Evolutionary conservation across 371 early-diverging fungal genomes (phyloP), one percentile per base, ranked within the genome.

Genomic region (Parasitella parasitica): DNA sequence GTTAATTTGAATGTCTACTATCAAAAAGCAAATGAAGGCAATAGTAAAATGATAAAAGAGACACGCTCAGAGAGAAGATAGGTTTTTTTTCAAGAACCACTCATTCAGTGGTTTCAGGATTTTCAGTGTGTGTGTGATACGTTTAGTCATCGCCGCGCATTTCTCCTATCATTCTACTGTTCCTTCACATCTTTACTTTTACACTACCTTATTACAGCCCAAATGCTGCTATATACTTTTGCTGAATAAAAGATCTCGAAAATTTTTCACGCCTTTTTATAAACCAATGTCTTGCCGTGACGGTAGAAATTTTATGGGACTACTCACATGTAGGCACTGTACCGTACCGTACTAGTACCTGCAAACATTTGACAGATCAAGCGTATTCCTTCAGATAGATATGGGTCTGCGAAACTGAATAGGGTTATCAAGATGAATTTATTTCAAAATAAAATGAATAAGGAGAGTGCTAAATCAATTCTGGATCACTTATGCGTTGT

Each of bases 81-180:
- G 12, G 30, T 50, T 63, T 53, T 51, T 34, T 63, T 57, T 57
- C 57, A 57, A 35, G 53, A 63, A 51, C 54, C 36, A 52, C 53
- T 57, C 57, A 35, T 39, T 50, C 37, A 52, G 53, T 36, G 39
- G 54, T 57, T 57, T 63, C 64, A 63, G 58, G 58, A 63, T 63
- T 63, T 63, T 63, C 64, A 63, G 64, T 57, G 64, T 63, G 64
- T 50, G 61, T 57, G 52, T 63, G 64, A 63, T 63, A 63, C 63
- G 16, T 63, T 61, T 63, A 32, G 55, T 63, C 63, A 55, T 63
- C 63, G 46, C 53, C 34, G 61, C 54, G 8, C 43, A 43, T 43
- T 43, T 43, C 43, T 24, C 22, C 3, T 8, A 30, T 30, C 30
- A 3, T 30, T 30, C 8, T 30, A 30, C 30, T 8, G 8, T 30